Conservation (phyloP, 78 protist genomes). For the Isochrysis galbana region DNA sequence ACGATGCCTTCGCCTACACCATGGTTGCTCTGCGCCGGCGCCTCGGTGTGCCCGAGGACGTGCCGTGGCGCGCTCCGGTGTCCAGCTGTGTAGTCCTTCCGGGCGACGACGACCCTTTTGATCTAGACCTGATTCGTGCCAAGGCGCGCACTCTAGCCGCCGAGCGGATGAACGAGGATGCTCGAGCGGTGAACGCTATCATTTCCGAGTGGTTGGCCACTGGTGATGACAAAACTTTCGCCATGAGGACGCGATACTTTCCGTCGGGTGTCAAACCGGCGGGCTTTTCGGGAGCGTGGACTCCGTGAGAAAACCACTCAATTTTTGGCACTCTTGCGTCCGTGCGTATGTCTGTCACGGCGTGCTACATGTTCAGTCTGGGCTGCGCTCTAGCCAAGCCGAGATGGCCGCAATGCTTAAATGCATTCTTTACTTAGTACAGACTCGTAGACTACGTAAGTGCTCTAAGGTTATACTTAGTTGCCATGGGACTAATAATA, state of each 20-base stretch:
- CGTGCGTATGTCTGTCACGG: too few relatives aligned
- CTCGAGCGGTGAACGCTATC: not conserved
- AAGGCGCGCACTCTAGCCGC: not conserved
- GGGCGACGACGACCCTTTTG: not conserved
- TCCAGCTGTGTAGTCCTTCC: not conserved
- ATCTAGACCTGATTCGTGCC: not conserved
- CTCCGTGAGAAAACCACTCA: too few relatives aligned
- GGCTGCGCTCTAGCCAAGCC: too few relatives aligned
- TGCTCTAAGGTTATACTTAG: too few relatives aligned
- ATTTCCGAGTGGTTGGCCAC: not conserved
- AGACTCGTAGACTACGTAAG: too few relatives aligned
- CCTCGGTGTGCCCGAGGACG: not conserved
- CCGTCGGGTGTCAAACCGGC: conserved; percentile 8
- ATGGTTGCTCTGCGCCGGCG: not conserved
- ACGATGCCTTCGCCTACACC: not conserved
- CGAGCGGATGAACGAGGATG: not conserved
- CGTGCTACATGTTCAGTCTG: too few relatives aligned
- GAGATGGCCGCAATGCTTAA: too few relatives aligned
- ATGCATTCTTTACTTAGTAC: too few relatives aligned
- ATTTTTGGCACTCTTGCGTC: too few relatives aligned
- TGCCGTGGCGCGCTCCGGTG: not conserved
- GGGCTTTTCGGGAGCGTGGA: too few relatives aligned
- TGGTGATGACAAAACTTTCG: not conserved
- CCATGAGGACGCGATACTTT: not conserved
- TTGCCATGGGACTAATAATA: too few relatives aligned